Evolutionary conservation across 495 filamentous ascomycete species (phyloP).

Genomic region (Neurospora terricola): DNA sequence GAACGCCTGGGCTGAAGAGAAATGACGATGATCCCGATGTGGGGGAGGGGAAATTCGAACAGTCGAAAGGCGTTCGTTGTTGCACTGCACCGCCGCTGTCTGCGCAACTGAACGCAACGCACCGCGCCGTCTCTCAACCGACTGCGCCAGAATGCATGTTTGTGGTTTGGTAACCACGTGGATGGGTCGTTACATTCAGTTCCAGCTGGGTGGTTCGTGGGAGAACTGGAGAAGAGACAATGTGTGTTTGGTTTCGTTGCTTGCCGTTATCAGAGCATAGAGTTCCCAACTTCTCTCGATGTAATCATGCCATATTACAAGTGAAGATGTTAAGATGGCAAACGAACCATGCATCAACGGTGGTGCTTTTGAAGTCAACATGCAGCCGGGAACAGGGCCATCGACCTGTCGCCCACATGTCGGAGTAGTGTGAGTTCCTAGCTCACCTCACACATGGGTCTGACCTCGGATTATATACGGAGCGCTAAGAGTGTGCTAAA

Average conservation of each 20-base stretch:
- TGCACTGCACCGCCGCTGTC: neutral
- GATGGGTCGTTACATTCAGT: neutral
- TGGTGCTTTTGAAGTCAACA: neutral
- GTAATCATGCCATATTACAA: no score
- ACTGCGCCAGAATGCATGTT: neutral
- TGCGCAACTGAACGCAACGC: neutral
- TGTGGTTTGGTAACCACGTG: neutral
- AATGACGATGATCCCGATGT: neutral
- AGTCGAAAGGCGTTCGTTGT: neutral
- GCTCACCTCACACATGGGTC: no score
- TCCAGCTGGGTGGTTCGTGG: neutral
- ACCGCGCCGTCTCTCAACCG: neutral
- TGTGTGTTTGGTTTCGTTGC: neutral
- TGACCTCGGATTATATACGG: no score
- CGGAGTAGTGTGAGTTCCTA: neutral
- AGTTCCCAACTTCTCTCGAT: no score
- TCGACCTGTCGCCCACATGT: neutral
- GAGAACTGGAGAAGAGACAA: neutral
- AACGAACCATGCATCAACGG: neutral
- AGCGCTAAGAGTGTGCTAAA: no score
- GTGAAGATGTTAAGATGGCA: neutral
- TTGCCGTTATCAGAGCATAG: neutral
- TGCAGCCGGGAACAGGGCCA: neutral
- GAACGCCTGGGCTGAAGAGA: neutral
- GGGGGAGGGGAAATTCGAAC: neutral